These are phyloP conservation scores for Brettanomyces nanus DNA, from an alignment of 805 yeast genomes.

Conservation along the genomic window DNA sequence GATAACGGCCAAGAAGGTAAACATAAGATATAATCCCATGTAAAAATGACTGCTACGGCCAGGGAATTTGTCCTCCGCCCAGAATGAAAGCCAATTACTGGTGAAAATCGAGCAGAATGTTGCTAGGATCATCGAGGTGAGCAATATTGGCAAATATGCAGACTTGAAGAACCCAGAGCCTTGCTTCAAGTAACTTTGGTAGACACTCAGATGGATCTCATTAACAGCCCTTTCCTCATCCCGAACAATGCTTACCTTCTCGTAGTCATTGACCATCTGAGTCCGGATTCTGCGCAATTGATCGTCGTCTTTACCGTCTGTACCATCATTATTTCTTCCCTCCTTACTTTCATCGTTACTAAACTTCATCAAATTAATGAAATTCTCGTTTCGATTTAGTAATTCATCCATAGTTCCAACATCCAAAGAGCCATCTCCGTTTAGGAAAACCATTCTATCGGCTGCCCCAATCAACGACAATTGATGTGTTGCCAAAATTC, in stretches of 20 bases:
- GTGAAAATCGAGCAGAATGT: conserved; percentile 51
- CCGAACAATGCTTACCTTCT: conserved; percentile 31
- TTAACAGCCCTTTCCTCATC: conserved; percentile 57
- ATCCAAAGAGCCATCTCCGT: conserved; percentile 53
- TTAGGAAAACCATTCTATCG: conserved; percentile 59
- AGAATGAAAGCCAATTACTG: conserved; percentile 77
- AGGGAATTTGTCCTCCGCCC: conserved; percentile 55
- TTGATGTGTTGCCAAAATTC: conserved; percentile 81
- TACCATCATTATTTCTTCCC: conserved; percentile 17
- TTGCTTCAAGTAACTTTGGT: conserved; percentile 39
- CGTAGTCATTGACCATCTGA: conserved; percentile 8
- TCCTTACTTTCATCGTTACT: conserved; percentile 26
- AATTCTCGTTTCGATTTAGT: conserved; percentile 27
- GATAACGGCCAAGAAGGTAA: conserved; percentile 42
- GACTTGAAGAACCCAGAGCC: conserved; percentile 45
- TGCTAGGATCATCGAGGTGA: conserved; percentile 22
- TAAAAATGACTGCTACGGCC: conserved; percentile 45
- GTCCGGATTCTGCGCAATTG: conserved; percentile 11
- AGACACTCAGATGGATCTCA: conserved; percentile 40
- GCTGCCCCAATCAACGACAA: conserved; percentile 62
- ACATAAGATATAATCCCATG: conserved; percentile 66
- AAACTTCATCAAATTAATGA: conserved; percentile 32
- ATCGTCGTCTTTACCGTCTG: conserved; percentile 13
- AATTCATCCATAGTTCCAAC: conserved; percentile 57
- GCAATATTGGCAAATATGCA: conserved; percentile 23